Conservation (phyloP, 176 grass and related monocot species). For the Neostapfia colusana region DNA sequence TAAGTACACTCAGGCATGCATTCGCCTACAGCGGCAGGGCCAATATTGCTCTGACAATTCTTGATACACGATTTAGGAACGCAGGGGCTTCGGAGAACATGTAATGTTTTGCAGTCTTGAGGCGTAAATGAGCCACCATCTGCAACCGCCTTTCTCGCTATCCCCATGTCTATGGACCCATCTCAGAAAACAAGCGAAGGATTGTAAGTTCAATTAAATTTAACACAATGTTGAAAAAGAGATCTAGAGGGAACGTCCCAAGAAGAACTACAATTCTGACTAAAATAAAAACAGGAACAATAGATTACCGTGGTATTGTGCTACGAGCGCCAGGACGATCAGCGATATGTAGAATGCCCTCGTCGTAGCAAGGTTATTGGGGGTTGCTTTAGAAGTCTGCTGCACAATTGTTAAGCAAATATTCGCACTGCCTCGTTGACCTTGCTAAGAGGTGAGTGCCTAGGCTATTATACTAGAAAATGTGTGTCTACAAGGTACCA, state of each 20-base stretch:
- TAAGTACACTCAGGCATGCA: neutral
- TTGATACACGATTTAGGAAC: neutral
- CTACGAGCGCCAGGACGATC: neutral
- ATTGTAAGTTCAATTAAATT: neutral
- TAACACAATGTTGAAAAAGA: neutral
- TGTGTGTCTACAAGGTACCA: neutral
- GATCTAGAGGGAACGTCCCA: neutral
- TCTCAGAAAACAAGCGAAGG: neutral
- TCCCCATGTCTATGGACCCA: neutral
- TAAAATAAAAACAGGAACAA: neutral
- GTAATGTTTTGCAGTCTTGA: neutral
- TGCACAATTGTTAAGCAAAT: too few species aligned
- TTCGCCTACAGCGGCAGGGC: neutral
- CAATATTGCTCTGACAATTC: neutral
- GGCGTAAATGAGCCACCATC: neutral
- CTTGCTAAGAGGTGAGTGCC: too few species aligned
- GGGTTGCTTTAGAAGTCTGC: too few species aligned
- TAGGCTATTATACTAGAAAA: neutral
- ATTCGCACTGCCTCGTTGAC: too few species aligned
- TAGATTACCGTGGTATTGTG: constrained; percentile 1
- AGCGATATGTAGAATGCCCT: neutral
- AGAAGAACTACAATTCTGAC: neutral
- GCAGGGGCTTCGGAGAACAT: neutral
- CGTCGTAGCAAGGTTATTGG: neutral
- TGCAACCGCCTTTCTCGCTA: neutral